Percentiles rank a stretch among this genome's conserved stretches.
Evolutionary conservation across 2,329 filamentous ascomycete genomes (phyloP).

Genomic region (Diaporthe amygdali): DNA sequence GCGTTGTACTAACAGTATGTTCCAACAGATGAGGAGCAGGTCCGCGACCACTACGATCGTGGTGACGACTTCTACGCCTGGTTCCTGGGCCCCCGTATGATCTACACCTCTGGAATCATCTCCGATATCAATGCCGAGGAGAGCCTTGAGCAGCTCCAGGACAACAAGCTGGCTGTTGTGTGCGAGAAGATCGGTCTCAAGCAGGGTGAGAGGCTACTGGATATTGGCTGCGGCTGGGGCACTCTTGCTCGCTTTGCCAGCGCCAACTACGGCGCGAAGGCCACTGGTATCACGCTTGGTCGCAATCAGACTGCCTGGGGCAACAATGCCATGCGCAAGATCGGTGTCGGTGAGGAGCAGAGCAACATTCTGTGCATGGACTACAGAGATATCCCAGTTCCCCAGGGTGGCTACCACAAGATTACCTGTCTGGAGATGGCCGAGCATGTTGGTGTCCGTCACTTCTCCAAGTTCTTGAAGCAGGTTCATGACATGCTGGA

Average conservation of each 20-base stretch:
- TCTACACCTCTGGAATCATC: conserved; percentile 96
- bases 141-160: conserved; percentile 91
- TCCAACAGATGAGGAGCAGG: conserved; percentile 86
- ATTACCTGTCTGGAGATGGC: conserved; percentile 99
- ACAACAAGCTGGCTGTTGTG: conserved; percentile 94
- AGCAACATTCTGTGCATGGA: conserved; percentile 94
- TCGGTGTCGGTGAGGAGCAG: conserved; percentile 84
- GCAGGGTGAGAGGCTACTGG: conserved; percentile 81
- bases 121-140: conserved; percentile 88
- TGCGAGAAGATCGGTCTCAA: conserved; percentile 94
- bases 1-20: not conserved
- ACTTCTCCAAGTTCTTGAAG: conserved; percentile 79
- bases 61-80: conserved; percentile 98
- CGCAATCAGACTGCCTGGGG: conserved; percentile 98
- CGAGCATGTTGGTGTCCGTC: conserved; percentile 95
- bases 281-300: conserved; percentile 89
- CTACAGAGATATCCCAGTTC: conserved; percentile 90
- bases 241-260: conserved; percentile 93
- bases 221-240: conserved; percentile 98
- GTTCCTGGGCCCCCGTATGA: conserved; percentile 98
- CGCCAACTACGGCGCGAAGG: conserved; percentile 84
- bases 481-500: conserved; percentile 96
- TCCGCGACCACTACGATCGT: conserved; percentile 96
- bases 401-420: conserved; percentile 83
- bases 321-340: conserved; percentile 84